Evolutionary conservation across 805 yeast genomes (phyloP).

Genomic region (Zygotorulaspora florentina): DNA sequence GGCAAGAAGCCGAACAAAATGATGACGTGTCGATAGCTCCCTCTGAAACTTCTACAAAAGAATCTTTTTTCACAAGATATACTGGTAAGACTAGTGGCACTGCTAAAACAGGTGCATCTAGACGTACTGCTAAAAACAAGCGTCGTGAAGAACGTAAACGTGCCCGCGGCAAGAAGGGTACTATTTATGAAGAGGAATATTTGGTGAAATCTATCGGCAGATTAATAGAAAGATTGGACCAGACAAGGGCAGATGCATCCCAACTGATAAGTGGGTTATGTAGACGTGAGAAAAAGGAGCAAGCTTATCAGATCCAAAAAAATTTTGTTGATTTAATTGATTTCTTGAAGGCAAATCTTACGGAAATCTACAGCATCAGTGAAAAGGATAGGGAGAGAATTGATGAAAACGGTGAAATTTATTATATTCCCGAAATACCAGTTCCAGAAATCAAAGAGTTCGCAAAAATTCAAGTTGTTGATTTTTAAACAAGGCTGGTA

Average conservation of each 20-base stretch:
- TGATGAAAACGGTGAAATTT: slow-evolving; percentile 84
- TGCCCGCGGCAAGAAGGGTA: slow-evolving; percentile 97
- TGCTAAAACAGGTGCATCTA: slow-evolving; percentile 92
- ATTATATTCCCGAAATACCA: slow-evolving; percentile 71
- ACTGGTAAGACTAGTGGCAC: slow-evolving; percentile 96
- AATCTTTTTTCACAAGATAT: slow-evolving; percentile 90
- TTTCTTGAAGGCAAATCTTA: slow-evolving; percentile 55
- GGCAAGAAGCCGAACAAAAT: slow-evolving; percentile 68
- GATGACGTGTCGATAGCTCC: slow-evolving; percentile 95
- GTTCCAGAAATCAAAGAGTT: slow-evolving; percentile 62
- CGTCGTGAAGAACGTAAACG: slow-evolving; percentile 93
- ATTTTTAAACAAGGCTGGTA: slow-evolving; percentile 39
- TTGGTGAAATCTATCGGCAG: slow-evolving; percentile 84
- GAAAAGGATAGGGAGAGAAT: slow-evolving; percentile 85
- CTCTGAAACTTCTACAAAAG: slow-evolving; percentile 86
- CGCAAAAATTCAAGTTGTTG: slow-evolving; percentile 53
- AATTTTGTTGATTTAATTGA: slow-evolving; percentile 54
- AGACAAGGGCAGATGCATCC: slow-evolving; percentile 69
- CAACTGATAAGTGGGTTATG: slow-evolving; percentile 70
- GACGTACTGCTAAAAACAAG: slow-evolving; percentile 86
- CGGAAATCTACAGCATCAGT: slow-evolving; percentile 74
- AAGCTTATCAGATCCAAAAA: slow-evolving; percentile 77
- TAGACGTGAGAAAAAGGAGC: slow-evolving; percentile 67
- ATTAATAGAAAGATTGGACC: slow-evolving; percentile 72
- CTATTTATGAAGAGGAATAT: slow-evolving; percentile 95